Evolutionary conservation across 2,329 filamentous ascomycete species (phyloP).

Genomic region (Furcasterigmium sp.): DNA sequence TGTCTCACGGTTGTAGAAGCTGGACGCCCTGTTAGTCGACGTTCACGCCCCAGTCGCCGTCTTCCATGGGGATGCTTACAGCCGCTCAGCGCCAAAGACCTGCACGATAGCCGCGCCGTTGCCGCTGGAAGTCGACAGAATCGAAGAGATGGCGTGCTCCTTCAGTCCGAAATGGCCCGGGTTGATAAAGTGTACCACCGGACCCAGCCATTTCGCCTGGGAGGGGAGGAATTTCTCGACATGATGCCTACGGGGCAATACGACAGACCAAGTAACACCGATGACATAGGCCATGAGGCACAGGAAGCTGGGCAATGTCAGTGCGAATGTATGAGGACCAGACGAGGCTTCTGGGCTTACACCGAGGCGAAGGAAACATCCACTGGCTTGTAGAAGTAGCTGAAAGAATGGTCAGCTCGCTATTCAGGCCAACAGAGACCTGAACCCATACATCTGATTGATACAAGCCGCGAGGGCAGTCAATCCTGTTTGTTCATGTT

Average conservation of each 20-base stretch:
- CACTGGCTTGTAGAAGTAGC: conserved; percentile 11
- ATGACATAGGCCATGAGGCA: conserved; percentile 10
- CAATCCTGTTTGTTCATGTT: not conserved
- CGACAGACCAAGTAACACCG: conserved; percentile 9
- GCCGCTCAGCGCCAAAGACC: conserved; percentile 8
- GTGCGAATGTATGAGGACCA: not conserved
- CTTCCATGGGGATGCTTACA: conserved; percentile 1
- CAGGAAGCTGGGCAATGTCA: too few species aligned
- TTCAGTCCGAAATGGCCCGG: conserved; percentile 10
- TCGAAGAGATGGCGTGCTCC: conserved; percentile 10
- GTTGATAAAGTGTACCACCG: conserved; percentile 9
- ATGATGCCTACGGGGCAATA: conserved; percentile 8
- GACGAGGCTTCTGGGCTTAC: too few species aligned
- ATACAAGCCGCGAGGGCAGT: conserved; percentile 10
- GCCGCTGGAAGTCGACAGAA: conserved; percentile 8
- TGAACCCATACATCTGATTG: conserved; percentile 6
- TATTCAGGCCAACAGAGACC: too few species aligned
- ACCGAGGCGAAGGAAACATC: conserved; percentile 9
- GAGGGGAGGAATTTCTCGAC: conserved; percentile 8
- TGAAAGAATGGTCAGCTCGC: not conserved
- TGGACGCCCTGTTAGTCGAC: not conserved
- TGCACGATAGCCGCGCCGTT: conserved; percentile 9
- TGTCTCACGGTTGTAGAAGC: conserved; percentile 8
- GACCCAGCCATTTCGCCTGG: conserved; percentile 9
- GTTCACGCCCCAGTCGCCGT: too few species aligned